phyloP scores from a whole-genome alignment of 805 yeast genomes.

The Starmerella stigmatis region DNA sequence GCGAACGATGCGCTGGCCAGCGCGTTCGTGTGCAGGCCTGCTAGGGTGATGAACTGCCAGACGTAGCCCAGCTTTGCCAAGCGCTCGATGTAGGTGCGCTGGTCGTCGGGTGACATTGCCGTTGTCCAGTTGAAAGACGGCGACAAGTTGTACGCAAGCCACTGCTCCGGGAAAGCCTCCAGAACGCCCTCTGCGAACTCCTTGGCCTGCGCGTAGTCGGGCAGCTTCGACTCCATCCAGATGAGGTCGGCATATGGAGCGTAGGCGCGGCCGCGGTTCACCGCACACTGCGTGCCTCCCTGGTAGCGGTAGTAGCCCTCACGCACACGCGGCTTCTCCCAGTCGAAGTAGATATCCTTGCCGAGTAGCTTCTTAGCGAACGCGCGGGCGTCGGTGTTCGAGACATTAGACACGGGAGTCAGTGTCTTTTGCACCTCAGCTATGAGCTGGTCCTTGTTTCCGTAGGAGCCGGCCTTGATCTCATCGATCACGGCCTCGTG shows the following conservation, averaged over 20 bases:
- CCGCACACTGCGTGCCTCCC: conserved; percentile 96
- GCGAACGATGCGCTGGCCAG: conserved; percentile 81
- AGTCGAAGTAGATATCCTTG: conserved; percentile 75
- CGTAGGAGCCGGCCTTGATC: conserved; percentile 48
- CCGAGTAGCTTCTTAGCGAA: conserved; percentile 57
- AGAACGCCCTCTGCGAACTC: conserved; percentile 91
- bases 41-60: conserved; percentile 96
- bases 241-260: conserved; percentile 92
- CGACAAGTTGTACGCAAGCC: conserved; percentile 94
- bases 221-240: conserved; percentile 97
- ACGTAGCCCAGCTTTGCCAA: conserved; percentile 82
- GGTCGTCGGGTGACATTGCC: conserved; percentile 80
- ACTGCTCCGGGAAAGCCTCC: conserved; percentile 70
- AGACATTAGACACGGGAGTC: conserved; percentile 62
- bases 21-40: conserved; percentile 94
- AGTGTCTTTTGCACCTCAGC: conserved; percentile 56
- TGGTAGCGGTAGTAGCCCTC: conserved; percentile 94
- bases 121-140: conserved; percentile 97
- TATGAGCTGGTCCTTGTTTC: conserved; percentile 55
- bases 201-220: conserved; percentile 85
- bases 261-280: conserved; percentile 89
- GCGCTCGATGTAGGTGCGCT: conserved; percentile 79
- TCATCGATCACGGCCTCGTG: conserved; percentile 84
- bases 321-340: conserved; percentile 91
- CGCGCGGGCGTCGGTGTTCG: conserved; percentile 69